These are phyloP conservation scores for Phyllosticta ampelicida DNA, from an alignment of 2,329 filamentous ascomycete genomes.

Conservation along the genomic window DNA sequence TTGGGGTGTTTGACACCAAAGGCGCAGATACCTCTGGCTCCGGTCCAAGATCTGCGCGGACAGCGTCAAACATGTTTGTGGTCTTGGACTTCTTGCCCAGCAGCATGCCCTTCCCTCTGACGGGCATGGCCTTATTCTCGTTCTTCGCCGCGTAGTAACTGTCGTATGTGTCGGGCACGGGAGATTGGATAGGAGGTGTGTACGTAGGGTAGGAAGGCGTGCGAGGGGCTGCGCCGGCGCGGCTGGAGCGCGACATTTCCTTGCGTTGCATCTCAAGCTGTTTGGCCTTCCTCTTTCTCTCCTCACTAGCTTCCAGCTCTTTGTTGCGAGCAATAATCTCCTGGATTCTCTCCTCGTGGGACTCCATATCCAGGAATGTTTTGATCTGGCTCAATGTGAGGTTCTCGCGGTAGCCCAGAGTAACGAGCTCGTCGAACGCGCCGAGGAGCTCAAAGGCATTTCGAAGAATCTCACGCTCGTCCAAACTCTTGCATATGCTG, in stretches of 20 bases:
- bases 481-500: conserved; percentile 89
- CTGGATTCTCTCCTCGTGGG: conserved; percentile 96
- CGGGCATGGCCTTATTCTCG: conserved; percentile 60
- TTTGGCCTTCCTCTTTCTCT: conserved; percentile 97
- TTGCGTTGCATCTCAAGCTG: conserved; percentile 98
- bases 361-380: conserved; percentile 99
- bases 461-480: conserved; percentile 87
- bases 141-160: conserved; percentile 97
- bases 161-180: conserved; percentile 74
- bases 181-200: conserved; percentile 64
- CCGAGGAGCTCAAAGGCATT: conserved; percentile 95
- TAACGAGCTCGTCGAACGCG: conserved; percentile 95
- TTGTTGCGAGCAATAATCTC: conserved; percentile 98
- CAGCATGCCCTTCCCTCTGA: conserved; percentile 97
- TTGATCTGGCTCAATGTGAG: conserved; percentile 94
- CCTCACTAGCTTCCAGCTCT: conserved; percentile 93
- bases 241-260: conserved; percentile 71
- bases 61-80: conserved; percentile 93
- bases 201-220: conserved; percentile 82
- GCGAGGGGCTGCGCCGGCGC: conserved; percentile 49
- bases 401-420: conserved; percentile 91
- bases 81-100: conserved; percentile 98
- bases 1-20: conserved; percentile 52
- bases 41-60: conserved; percentile 80
- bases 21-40: conserved; percentile 66